These are phyloP conservation scores for Pseudogymnoascus sp. DNA, from an alignment of 2,329 filamentous ascomycete genomes.

Conservation along the genomic window DNA sequence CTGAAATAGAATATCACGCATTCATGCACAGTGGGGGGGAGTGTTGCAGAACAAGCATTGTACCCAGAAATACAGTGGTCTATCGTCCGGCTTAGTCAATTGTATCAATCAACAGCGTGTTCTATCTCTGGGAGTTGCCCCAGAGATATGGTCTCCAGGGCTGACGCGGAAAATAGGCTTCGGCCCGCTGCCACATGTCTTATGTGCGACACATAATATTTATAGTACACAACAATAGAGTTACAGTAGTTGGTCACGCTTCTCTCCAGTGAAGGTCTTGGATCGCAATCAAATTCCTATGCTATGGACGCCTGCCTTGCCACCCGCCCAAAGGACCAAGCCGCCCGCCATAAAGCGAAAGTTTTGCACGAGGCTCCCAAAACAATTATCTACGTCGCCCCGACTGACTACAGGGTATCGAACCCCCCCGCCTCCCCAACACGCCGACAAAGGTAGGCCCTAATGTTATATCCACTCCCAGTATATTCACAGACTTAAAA, in stretches of 20 bases:
- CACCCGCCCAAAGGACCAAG: background rate
- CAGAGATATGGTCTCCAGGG: background rate
- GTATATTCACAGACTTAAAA: constrained; percentile 2
- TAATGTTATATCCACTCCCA: constrained; percentile 8
- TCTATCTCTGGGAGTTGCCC: background rate
- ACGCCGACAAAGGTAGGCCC: constrained; percentile 1
- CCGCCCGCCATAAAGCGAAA: constrained; percentile 4
- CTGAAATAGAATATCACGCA: constrained; percentile 1
- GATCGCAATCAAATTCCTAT: constrained; percentile 2
- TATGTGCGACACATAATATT: background rate
- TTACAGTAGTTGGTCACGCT: background rate
- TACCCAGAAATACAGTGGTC: background rate
- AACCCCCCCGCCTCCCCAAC: background rate
- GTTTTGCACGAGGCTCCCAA: background rate
- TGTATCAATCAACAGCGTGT: background rate
- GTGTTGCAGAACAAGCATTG: background rate
- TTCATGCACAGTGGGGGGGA: background rate
- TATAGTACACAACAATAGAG: background rate
- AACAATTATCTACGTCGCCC: background rate
- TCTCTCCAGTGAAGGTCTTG: background rate
- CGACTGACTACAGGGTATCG: background rate
- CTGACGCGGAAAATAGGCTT: background rate
- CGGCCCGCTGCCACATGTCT: background rate
- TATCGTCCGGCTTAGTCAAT: background rate
- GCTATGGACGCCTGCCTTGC: background rate